Base-by-base conservation (phyloP, 495 filamentous ascomycete genomes). In the Penicillium simplicissimum region DNA sequence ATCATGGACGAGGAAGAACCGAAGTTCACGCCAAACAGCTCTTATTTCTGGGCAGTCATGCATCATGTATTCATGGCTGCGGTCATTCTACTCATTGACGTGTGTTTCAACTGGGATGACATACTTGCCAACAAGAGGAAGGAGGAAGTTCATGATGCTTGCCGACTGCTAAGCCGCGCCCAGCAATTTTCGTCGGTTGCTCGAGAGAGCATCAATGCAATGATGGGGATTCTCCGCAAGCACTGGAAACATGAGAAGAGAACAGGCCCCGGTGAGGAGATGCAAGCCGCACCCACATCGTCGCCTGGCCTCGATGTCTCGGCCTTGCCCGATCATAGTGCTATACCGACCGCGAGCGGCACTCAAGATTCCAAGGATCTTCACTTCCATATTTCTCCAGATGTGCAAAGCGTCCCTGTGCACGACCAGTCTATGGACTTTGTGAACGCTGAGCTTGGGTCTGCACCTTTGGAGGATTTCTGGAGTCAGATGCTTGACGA, bases 31-130 rank as follows among this genome's bases (percentile, higher is more conserved):
- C 68, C 74, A 1, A 68, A 71, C 17, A 71, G 67, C 37, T 73
- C 73, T 0, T 64, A 69, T 0, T 59, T 75, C 13, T 77, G 75
- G 75, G 64, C 74, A 0, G 67, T 81, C 9, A 72, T 82, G 68
- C 69, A 78, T 45, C 73, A 76, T 38, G 76, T 82, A 0, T 82
- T 82, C 58, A 75, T 81, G 70, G 78, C 81, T 14, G 72, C 71
- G n/a, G 76, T 79, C 5, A 77, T 77, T 8, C 52, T 82, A 4
- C 52, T 84, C 10, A 75, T 81, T 38, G 77, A 82, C 49, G 67
- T 78, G 0, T 82, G 79, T 55, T 75, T 78, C 60, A 81, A 79
- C 52, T 74, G 73, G 65, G 75, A 78, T 56, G 76, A 79, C 56
- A 73, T 76, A 13, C 61, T 78, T 1, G 75, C 69, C 0, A 74